Base-by-base conservation (phyloP, 2,329 filamentous ascomycete genomes). In the Bipolaris gigantea region DNA sequence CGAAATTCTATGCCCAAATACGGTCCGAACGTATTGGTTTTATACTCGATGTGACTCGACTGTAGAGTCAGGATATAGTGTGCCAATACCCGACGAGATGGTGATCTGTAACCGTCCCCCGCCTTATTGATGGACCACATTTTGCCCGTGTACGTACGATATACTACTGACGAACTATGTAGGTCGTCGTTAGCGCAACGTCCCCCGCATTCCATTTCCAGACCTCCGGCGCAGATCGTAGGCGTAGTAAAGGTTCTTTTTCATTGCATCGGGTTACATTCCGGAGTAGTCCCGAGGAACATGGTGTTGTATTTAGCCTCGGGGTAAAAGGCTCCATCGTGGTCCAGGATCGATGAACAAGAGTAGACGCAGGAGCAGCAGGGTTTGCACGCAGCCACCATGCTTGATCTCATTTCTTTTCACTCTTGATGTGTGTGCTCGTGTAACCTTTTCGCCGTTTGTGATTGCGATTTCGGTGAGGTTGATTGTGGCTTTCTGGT, bases 291-390 rank as follows among this genome's bases (percentile, higher is more conserved):
- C 18, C 39, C 50, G 50, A 9, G 48, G 33, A 39, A 53, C 33
- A 53, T 32, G 23, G 38, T 49, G 39, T 53, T 43, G 50, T 43
- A 53, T 53, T 49, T 49, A 49, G 50, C 50, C 50, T 53, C 50
- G 50, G 50, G 35, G 39, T 21, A 49, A 43, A 21, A 19, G 30
- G 0, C 19, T 32, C 38, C 39, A 32, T 43, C 33, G n/a, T 32
- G 18, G 33, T 38, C 32, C 11, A 8, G 32, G 33, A 13, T 39
- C 21, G 13, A 15, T 32, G 38, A 30, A 48, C 23, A 5, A 10
- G 13, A 15, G 15, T 13, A 10, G 4, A 23, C 18, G 2, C 34
- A 36, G 10, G n/a, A 34, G 36, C 21, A 23, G 42, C 21, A 23
- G 42, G 23, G 18, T 27, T 16, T 27, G 15, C 15, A 23, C 2